phyloP scores from a whole-genome alignment of 345 rosid species.

The Euphorbia pulcherrima region DNA sequence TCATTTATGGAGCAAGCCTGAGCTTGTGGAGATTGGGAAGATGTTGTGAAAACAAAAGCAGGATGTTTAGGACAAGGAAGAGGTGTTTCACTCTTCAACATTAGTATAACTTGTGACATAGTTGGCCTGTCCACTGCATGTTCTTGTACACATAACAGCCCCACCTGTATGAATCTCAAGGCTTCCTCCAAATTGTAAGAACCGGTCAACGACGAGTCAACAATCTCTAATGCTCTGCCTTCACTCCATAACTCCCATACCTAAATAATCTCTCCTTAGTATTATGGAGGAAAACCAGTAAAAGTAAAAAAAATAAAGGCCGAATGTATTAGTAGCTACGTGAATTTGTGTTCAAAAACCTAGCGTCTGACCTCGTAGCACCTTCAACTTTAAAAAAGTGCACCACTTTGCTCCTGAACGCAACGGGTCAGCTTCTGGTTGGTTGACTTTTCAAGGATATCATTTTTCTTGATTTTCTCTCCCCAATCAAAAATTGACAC shows the following conservation, averaged over 20 bases:
- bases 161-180: conserved; percentile 11
- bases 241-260: conserved; percentile 23
- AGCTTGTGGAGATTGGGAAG: not conserved
- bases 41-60: conserved; percentile 7
- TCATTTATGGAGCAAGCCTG: not conserved
- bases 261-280: too few relatives aligned
- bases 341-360: too few relatives aligned
- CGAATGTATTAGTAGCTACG: too few relatives aligned
- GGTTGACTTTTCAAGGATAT: too few relatives aligned
- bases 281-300: too few relatives aligned
- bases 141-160: conserved; percentile 17
- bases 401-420: too few relatives aligned
- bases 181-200: not conserved
- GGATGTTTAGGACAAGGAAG: conserved; percentile 6
- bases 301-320: too few relatives aligned
- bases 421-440: too few relatives aligned
- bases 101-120: conserved; percentile 7
- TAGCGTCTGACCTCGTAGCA: too few relatives aligned
- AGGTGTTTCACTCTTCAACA: conserved; percentile 6
- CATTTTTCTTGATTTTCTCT: too few relatives aligned
- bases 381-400: too few relatives aligned
- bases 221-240: conserved; percentile 14
- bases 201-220: conserved; percentile 5
- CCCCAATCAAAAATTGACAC: too few relatives aligned
- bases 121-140: conserved; percentile 7